These are phyloP conservation scores for Ulmus americana DNA, from an alignment of 331 rosid species.

Conservation along the genomic window DNA sequence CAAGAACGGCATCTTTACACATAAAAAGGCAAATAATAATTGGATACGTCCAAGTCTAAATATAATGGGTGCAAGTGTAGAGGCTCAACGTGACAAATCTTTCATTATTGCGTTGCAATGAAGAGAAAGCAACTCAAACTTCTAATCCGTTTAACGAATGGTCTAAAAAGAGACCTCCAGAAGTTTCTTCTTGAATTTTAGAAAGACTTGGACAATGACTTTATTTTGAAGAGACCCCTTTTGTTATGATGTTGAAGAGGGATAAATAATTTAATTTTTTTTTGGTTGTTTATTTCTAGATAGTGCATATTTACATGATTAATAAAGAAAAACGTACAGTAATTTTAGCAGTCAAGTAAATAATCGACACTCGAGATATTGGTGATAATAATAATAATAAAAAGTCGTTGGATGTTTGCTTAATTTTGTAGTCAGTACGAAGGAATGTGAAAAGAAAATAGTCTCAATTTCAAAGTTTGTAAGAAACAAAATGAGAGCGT, in stretches of 20 bases:
- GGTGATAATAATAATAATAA: no score
- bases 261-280: neutral
- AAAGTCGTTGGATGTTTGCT: no score
- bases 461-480: no score
- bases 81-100: neutral
- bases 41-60: constrained; percentile 11
- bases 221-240: neutral
- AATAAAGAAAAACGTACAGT: no score
- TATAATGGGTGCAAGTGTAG: neutral
- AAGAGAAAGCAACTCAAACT: neutral
- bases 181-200: neutral
- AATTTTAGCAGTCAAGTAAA: no score
- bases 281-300: no score
- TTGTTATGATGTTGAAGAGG: neutral
- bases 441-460: no score
- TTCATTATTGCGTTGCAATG: neutral
- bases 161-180: constrained; percentile 9
- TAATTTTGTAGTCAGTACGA: no score
- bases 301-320: no score
- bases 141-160: constrained; percentile 10
- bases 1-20: neutral
- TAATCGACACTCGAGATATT: no score
- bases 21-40: neutral
- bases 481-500: no score
- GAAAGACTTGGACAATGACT: neutral